Evolutionary conservation across 345 rosid genomes (phyloP).

Genomic region (Adansonia digitata): DNA sequence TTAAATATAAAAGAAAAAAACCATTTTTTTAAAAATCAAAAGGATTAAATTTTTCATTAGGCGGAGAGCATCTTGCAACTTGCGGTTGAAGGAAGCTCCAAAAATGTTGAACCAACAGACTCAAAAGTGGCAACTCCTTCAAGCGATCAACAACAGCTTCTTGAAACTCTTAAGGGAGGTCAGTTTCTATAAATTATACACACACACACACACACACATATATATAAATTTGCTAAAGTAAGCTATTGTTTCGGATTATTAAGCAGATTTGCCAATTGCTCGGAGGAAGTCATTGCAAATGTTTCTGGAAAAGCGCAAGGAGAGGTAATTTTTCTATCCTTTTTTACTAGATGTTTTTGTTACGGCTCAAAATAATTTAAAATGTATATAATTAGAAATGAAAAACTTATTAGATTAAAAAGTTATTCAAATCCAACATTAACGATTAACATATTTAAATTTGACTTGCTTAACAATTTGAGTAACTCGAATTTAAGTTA

Average conservation of each 20-base stretch:
- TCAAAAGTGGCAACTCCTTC: conserved; percentile 18
- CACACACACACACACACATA: too few species aligned
- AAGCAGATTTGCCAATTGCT: conserved; percentile 63
- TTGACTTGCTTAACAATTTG: too few species aligned
- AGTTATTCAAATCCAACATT: too few species aligned
- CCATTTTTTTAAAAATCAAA: neutral
- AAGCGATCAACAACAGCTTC: conserved; percentile 34
- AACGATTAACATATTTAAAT: too few species aligned
- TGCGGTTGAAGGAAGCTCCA: conserved; percentile 41
- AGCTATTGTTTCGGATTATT: neutral
- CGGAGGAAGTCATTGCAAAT: conserved; percentile 71
- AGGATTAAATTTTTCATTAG: neutral
- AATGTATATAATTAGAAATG: too few species aligned
- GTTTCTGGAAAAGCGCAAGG: conserved; percentile 85
- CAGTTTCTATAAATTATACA: neutral
- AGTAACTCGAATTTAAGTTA: too few species aligned
- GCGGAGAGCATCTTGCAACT: conserved; percentile 58
- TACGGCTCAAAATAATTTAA: too few species aligned
- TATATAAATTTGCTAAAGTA: neutral
- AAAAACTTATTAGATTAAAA: too few species aligned
- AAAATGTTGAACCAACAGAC: conserved; percentile 22
- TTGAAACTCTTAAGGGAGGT: conserved; percentile 60
- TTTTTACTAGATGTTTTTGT: too few species aligned
- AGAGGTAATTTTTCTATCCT: conserved; percentile 57
- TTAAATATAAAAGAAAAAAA: neutral